Conservation (phyloP, 2,329 filamentous ascomycete species). For the Stemphylium vesicarium region DNA sequence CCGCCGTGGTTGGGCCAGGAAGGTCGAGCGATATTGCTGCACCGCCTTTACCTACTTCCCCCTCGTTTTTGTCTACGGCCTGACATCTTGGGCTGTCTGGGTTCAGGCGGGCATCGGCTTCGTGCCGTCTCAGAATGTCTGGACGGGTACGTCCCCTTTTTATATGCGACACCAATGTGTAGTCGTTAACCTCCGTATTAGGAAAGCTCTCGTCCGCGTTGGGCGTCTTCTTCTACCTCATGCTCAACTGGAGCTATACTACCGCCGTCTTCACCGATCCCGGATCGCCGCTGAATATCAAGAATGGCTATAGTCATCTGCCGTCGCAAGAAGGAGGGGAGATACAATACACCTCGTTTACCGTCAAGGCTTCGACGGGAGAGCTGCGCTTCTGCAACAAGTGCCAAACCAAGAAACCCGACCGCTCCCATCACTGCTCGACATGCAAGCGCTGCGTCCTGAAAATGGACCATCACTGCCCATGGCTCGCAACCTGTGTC, state of each 20-base stretch:
- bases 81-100: slow-evolving; percentile 95
- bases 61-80: slow-evolving; percentile 83
- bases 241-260: slow-evolving; percentile 90
- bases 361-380: slow-evolving; percentile 84
- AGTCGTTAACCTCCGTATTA: slow-evolving; percentile 34
- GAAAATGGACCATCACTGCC: slow-evolving; percentile 99
- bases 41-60: slow-evolving; percentile 80
- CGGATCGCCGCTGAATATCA: slow-evolving; percentile 65
- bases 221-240: slow-evolving; percentile 73
- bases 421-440: slow-evolving; percentile 95
- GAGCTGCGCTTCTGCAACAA: slow-evolving; percentile 94
- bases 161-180: background rate
- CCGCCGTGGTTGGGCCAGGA: slow-evolving; percentile 64
- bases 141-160: slow-evolving; percentile 41
- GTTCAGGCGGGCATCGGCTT: slow-evolving; percentile 77
- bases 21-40: slow-evolving; percentile 85
- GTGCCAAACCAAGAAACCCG: slow-evolving; percentile 91
- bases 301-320: slow-evolving; percentile 75
- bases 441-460: slow-evolving; percentile 92
- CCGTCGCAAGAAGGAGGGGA: slow-evolving; percentile 70
- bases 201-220: slow-evolving; percentile 62
- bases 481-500: slow-evolving; percentile 95
- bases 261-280: slow-evolving; percentile 92
- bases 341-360: slow-evolving; percentile 74
- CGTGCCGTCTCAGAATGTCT: slow-evolving; percentile 40